Percentiles rank a stretch among this genome's conserved stretches.
Conservation (phyloP, 192 early-diverging fungal species). For the Backusella westeae region DNA sequence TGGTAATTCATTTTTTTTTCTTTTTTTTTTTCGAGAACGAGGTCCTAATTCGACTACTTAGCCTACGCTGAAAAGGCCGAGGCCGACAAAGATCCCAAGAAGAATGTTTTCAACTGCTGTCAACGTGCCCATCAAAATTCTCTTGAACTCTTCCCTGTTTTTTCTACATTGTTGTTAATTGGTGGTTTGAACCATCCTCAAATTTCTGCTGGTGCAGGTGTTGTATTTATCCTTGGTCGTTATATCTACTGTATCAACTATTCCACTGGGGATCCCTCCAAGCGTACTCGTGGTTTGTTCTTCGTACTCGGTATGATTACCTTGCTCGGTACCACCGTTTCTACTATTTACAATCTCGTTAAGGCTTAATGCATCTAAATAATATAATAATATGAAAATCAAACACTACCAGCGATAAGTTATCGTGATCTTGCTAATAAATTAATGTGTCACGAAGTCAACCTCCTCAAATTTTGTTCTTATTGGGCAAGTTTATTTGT, state of each 20-base stretch:
- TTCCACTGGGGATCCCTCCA: constrained; percentile 57
- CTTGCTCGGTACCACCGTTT: constrained; percentile 41
- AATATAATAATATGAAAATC: neutral
- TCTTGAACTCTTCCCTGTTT: constrained; percentile 58
- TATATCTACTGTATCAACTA: constrained; percentile 55
- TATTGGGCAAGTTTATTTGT: constrained; percentile 4
- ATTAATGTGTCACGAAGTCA: neutral
- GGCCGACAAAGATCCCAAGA: constrained; percentile 59
- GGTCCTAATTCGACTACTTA: constrained; percentile 8
- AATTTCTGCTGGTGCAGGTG: constrained; percentile 52
- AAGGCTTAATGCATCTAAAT: constrained; percentile 5
- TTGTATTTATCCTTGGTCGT: constrained; percentile 48
- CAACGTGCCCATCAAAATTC: constrained; percentile 67
- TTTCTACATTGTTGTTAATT: constrained; percentile 49
- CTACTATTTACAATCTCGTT: constrained; percentile 42
- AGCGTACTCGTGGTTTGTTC: constrained; percentile 49
- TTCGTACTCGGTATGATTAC: constrained; percentile 51
- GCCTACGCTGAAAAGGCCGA: constrained; percentile 60
- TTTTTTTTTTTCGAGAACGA: neutral
- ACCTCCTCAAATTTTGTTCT: neutral
- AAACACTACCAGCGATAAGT: neutral
- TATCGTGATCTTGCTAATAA: neutral
- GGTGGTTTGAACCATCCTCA: constrained; percentile 55
- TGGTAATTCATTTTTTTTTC: constrained; percentile 34
- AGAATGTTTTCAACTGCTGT: constrained; percentile 71